Evolutionary conservation across 495 filamentous ascomycete genomes (phyloP).

Genomic region (Xylaria telfairii): DNA sequence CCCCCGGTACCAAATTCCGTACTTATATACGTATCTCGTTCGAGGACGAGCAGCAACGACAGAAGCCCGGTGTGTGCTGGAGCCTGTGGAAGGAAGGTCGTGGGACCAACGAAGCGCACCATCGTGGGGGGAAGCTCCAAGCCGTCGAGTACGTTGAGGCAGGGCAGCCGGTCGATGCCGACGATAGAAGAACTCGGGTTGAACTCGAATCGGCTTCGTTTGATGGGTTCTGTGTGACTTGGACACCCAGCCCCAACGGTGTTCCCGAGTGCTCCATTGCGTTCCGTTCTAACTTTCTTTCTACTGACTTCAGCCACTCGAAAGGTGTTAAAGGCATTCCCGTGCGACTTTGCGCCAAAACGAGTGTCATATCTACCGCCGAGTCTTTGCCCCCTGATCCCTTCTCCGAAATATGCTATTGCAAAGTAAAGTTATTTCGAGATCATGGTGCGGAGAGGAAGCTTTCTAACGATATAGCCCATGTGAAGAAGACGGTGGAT

Average conservation of each 20-base stretch:
- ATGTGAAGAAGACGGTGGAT: constrained; percentile 92
- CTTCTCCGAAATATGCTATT: constrained; percentile 75
- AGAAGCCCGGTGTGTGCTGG: constrained; percentile 85
- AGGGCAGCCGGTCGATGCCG: constrained; percentile 70
- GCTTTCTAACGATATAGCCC: constrained; percentile 89
- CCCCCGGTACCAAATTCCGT: constrained; percentile 68
- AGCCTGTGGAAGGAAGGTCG: constrained; percentile 95
- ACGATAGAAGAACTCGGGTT: constrained; percentile 71
- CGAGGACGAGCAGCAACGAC: constrained; percentile 88
- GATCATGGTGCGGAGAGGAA: constrained; percentile 97
- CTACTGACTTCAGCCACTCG: constrained; percentile 97
- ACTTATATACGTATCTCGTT: constrained; percentile 92
- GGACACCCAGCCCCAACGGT: constrained; percentile 72
- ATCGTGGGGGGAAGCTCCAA: constrained; percentile 83
- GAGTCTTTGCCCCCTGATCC: constrained; percentile 50
- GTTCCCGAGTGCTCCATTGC: constrained; percentile 77
- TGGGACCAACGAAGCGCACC: constrained; percentile 86
- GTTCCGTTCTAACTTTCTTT: constrained; percentile 96
- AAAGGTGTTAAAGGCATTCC: constrained; percentile 98
- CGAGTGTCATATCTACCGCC: constrained; percentile 63
- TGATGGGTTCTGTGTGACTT: constrained; percentile 89
- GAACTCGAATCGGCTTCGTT: constrained; percentile 85
- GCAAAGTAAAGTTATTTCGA: constrained; percentile 95
- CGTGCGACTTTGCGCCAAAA: constrained; percentile 90
- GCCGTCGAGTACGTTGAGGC: constrained; percentile 93